A percentile compares a stretch with the other conserved stretches of the same genome.
Evolutionary conservation across 179 eudicot genomes (phyloP).

Genomic region (Vitellaria paradoxa): DNA sequence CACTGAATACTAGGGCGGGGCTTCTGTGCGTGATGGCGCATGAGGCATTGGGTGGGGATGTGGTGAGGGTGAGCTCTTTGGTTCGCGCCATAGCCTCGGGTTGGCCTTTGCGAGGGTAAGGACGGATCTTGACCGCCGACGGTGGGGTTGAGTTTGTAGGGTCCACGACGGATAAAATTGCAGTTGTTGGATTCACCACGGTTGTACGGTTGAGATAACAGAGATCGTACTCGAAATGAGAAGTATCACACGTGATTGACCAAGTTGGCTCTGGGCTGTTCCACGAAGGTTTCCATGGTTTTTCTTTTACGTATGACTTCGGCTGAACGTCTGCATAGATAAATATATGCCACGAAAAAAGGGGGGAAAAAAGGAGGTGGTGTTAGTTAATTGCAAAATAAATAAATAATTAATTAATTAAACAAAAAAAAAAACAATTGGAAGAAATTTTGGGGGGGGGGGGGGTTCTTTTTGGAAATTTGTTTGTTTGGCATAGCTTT

Average conservation of each 20-base stretch:
- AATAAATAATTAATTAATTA: not conserved
- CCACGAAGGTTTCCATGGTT: constrained; percentile 14
- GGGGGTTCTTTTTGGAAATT: no score
- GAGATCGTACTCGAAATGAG: constrained; percentile 43
- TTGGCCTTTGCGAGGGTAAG: constrained; percentile 57
- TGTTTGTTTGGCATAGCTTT: no score
- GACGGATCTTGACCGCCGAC: constrained; percentile 27
- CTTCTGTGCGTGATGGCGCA: constrained; percentile 34
- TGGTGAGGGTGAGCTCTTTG: constrained; percentile 31
- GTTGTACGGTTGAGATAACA: constrained; percentile 45
- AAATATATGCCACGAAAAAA: not conserved
- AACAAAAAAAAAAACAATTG: no score
- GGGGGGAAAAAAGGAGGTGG: not conserved
- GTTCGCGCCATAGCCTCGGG: constrained; percentile 27
- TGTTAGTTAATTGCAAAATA: not conserved
- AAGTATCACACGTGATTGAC: constrained; percentile 40
- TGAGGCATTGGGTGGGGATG: constrained; percentile 31
- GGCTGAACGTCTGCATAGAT: not conserved
- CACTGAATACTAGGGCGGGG: constrained; percentile 39
- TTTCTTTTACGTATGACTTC: constrained; percentile 11
- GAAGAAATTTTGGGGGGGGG: no score
- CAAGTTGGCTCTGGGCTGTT: constrained; percentile 25
- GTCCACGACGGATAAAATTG: constrained; percentile 32
- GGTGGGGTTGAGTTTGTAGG: constrained; percentile 25
- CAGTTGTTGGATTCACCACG: constrained; percentile 35